Percentiles rank a stretch among this genome's conserved stretches.
phyloP scores from a whole-genome alignment of 2,329 filamentous ascomycete species.

The Neospermospora avenae region DNA sequence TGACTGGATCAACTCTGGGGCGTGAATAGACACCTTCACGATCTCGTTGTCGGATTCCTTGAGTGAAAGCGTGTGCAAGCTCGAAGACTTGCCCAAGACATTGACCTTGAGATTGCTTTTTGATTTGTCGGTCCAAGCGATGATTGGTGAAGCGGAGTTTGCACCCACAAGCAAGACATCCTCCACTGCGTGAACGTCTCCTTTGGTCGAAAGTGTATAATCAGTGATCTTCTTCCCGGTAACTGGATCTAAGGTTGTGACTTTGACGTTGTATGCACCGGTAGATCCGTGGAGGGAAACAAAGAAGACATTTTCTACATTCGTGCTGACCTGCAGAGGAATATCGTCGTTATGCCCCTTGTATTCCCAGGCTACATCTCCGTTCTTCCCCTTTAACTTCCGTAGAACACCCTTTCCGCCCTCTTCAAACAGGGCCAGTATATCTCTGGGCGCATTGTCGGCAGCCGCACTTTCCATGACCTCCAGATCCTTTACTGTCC shows the following conservation, averaged over 20 bases:
- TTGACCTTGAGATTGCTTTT: slow-evolving; percentile 66
- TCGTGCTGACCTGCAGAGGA: slow-evolving; percentile 70
- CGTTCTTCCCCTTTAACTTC: slow-evolving; percentile 69
- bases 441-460: slow-evolving; percentile 58
- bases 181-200: slow-evolving; percentile 61
- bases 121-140: slow-evolving; percentile 69
- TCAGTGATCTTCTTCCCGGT: slow-evolving; percentile 72
- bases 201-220: slow-evolving; percentile 68
- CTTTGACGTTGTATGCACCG: slow-evolving; percentile 71
- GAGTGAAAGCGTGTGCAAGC: slow-evolving; percentile 52
- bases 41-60: slow-evolving; percentile 47
- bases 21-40: slow-evolving; percentile 63
- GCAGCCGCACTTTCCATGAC: slow-evolving; percentile 63
- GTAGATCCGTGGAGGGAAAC: slow-evolving; percentile 69
- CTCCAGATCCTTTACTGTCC: slow-evolving; percentile 66
- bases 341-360: slow-evolving; percentile 64
- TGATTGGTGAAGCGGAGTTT: slow-evolving; percentile 70
- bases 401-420: slow-evolving; percentile 57
- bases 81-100: slow-evolving; percentile 58
- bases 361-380: slow-evolving; percentile 76
- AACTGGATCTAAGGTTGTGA: slow-evolving; percentile 68
- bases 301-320: slow-evolving; percentile 70
- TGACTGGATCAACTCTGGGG: slow-evolving; percentile 68
- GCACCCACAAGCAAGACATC: slow-evolving; percentile 73
- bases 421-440: slow-evolving; percentile 64